These are phyloP conservation scores for Penicillium concentricum DNA, from an alignment of 2,329 filamentous ascomycete species.

Conservation along the genomic window DNA sequence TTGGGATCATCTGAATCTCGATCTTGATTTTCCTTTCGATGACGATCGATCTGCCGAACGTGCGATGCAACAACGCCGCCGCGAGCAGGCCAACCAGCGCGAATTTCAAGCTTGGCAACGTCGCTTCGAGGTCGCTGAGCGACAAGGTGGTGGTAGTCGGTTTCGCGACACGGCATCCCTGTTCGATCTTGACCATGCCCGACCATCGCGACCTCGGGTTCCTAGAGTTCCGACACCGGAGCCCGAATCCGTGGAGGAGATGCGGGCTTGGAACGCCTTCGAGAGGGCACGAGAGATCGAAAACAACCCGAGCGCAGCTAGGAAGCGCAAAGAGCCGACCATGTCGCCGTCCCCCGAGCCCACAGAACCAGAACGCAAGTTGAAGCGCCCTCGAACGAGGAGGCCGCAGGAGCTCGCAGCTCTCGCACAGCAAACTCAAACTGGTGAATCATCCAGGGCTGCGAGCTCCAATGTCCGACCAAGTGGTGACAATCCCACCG, in stretches of 20 bases:
- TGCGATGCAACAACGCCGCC: conserved; percentile 53
- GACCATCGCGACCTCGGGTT: conserved; percentile 41
- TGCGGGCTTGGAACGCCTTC: conserved; percentile 84
- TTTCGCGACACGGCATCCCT: conserved; percentile 68
- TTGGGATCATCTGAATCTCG: conserved; percentile 73
- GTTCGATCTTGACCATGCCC: conserved; percentile 51
- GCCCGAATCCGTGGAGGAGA: conserved; percentile 75
- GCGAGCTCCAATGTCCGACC: conserved; percentile 32
- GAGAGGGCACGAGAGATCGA: conserved; percentile 76
- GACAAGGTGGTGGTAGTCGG: conserved; percentile 70
- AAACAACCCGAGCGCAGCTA: conserved; percentile 48
- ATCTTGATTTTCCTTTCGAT: conserved; percentile 83
- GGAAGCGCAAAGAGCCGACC: conserved; percentile 55
- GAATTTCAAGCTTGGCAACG: conserved; percentile 75
- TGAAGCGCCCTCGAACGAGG: conserved; percentile 83
- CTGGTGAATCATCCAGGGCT: conserved; percentile 40
- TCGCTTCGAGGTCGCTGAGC: conserved; percentile 76
- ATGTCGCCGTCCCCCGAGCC: conserved; percentile 75
- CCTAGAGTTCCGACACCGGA: conserved; percentile 50
- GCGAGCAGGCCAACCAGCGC: conserved; percentile 52
- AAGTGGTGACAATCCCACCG: conserved; percentile 45
- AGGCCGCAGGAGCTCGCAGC: conserved; percentile 57
- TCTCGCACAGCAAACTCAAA: conserved; percentile 44
- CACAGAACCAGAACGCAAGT: conserved; percentile 71
- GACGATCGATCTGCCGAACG: conserved; percentile 63